A percentile compares a stretch with the other conserved stretches of the same genome.
Conservation (phyloP, 148 eudicot genomes). For the Nepenthes gracilis region DNA sequence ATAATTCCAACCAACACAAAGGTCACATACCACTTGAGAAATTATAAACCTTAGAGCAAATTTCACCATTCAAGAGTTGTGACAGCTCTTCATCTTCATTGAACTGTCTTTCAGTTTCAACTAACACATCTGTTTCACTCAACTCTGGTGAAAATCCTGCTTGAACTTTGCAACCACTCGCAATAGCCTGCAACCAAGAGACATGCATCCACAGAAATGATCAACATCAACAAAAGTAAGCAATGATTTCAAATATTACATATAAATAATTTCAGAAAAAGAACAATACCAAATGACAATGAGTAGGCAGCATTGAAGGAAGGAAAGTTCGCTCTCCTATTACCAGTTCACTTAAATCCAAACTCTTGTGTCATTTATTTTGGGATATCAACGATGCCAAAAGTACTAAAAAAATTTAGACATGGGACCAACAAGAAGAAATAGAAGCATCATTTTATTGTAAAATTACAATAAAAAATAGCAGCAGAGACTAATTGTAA, state of each 20-base stretch:
- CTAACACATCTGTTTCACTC: slow-evolving; percentile 43
- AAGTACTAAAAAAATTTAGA: too few relatives aligned
- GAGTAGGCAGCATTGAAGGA: background rate
- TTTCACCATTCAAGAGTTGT: slow-evolving; percentile 68
- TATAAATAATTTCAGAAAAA: background rate
- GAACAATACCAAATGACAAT: background rate
- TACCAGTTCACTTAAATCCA: too few relatives aligned
- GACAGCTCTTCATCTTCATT: slow-evolving; percentile 72
- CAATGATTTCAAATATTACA: background rate
- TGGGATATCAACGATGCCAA: too few relatives aligned
- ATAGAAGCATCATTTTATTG: too few relatives aligned
- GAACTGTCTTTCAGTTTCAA: slow-evolving; percentile 36
- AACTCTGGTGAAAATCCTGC: slow-evolving; percentile 24
- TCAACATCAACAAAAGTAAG: background rate
- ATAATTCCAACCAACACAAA: slow-evolving; percentile 3
- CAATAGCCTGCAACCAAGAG: slow-evolving; percentile 41
- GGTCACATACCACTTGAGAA: slow-evolving; percentile 54
- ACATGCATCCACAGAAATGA: background rate
- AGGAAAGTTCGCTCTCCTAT: background rate
- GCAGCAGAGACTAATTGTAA: too few relatives aligned
- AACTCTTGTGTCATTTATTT: too few relatives aligned
- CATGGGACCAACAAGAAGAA: too few relatives aligned
- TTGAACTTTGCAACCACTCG: slow-evolving; percentile 56
- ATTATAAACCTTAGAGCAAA: slow-evolving; percentile 73
- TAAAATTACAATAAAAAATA: too few relatives aligned